Base-by-base conservation (phyloP, 768 basidiomycete genomes). In the Rhodosporidiobolus odoratus region DNA sequence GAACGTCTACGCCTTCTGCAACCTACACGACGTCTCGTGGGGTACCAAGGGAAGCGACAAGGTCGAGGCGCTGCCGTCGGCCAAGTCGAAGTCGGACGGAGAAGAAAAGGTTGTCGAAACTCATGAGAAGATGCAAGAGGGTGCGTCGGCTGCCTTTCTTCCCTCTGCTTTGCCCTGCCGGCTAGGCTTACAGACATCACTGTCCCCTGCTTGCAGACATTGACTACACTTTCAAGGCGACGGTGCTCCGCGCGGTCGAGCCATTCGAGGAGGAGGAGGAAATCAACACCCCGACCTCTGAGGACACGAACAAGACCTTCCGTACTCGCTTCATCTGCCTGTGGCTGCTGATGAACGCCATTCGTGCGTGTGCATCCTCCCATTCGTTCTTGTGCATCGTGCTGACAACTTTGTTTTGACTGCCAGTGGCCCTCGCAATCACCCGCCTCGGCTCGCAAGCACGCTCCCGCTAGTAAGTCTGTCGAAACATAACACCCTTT, bases 1-100 rank as follows among this genome's bases (percentile, higher is more conserved):
- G 72, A 95, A 95, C 80, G 90, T 94, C 45, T 97, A 97, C 79
- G 93, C 94, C 1, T 97, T 97, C 84, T 96, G 92, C 81, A 96
- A 96, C 81, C 82, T 96, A 80, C 92, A 92, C 79, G 92, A 93
- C 79, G 90, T 90, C 2, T 76, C 75, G n/a, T 94, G 93, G 92
- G 92, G 92, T 81, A 95, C 92, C 16, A 93, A 94, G 81, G 92
- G 91, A 58, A 89, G 88, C 65, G 95, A 97, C 81, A 94, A 94
- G 79, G 93, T 88, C 4, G 94, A 96, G 76, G 88, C 88, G 6
- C 83, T 97, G 15, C 94, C 94, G 3, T 90, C 92, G 0, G 86
- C 95, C 25, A 89, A 89, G 2, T 92, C 93, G 13, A 88, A 89
- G 78, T 89, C 87, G 66, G 84, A 85, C 4, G 90, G 88, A 47